These are phyloP conservation scores for Phyllosticta citribraziliensis DNA, from an alignment of 2,329 filamentous ascomycete species.

Conservation along the genomic window DNA sequence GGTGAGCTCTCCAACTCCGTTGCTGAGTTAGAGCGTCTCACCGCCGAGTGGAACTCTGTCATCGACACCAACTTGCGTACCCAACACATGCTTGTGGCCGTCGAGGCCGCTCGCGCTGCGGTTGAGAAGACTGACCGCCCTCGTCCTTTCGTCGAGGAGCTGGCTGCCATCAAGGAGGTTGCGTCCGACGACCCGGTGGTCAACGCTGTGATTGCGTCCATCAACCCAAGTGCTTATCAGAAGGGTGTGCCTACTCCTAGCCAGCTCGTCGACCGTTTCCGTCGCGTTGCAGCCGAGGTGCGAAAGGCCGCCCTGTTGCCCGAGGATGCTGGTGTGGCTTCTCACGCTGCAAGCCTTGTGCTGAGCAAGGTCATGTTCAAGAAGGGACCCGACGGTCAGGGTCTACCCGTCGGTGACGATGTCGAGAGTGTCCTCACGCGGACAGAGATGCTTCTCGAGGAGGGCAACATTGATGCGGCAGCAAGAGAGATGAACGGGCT, in stretches of 20 bases:
- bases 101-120: slow-evolving; percentile 81
- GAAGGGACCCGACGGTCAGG: slow-evolving; percentile 53
- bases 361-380: slow-evolving; percentile 94
- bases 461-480: slow-evolving; percentile 83
- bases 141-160: slow-evolving; percentile 79
- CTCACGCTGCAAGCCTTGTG: slow-evolving; percentile 80
- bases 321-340: slow-evolving; percentile 87
- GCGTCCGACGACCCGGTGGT: slow-evolving; percentile 76
- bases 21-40: slow-evolving; percentile 75
- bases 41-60: slow-evolving; percentile 80
- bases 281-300: slow-evolving; percentile 82
- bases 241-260: slow-evolving; percentile 74
- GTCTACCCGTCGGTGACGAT: slow-evolving; percentile 71
- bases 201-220: slow-evolving; percentile 87
- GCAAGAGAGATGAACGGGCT: slow-evolving; percentile 92
- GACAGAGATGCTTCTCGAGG: slow-evolving; percentile 82
- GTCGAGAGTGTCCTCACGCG: slow-evolving; percentile 88
- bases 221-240: slow-evolving; percentile 90
- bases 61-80: slow-evolving; percentile 86
- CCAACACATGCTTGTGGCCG: slow-evolving; percentile 90
- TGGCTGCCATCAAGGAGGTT: slow-evolving; percentile 90
- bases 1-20: slow-evolving; percentile 69
- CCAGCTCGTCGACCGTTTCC: slow-evolving; percentile 90
- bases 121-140: slow-evolving; percentile 66
- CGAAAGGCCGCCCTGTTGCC: slow-evolving; percentile 88